Percentiles rank a stretch among this genome's conserved stretches.
Conservation (phyloP, 768 basidiomycete species). For the Gelatoporia subvermispora region DNA sequence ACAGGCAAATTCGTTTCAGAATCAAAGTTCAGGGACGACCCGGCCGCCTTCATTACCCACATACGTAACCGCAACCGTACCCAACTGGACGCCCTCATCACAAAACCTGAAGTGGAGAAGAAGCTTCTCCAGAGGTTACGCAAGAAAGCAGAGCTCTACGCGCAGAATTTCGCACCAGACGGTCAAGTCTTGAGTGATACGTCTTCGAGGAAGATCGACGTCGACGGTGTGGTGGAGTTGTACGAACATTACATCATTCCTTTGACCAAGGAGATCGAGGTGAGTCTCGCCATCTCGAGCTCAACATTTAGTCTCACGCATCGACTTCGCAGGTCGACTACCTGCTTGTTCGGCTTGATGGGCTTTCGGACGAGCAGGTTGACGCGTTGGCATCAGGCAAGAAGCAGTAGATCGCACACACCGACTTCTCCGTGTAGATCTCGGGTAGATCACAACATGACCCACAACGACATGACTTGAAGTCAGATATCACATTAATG, state of each 20-base stretch:
- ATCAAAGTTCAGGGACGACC: constrained; percentile 87
- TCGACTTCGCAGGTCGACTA: constrained; percentile 75
- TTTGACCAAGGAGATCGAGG: constrained; percentile 97
- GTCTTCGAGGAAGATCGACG: constrained; percentile 70
- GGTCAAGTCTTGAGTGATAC: constrained; percentile 45
- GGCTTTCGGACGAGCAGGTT: constrained; percentile 76
- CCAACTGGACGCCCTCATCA: constrained; percentile 82
- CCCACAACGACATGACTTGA: no score
- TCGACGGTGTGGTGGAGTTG: constrained; percentile 87
- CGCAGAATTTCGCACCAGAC: constrained; percentile 76
- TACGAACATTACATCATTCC: constrained; percentile 97
- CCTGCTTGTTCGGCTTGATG: constrained; percentile 84
- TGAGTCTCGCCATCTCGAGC: constrained; percentile 28
- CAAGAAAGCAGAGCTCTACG: constrained; percentile 76
- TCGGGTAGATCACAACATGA: no score
- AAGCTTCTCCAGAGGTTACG: constrained; percentile 76
- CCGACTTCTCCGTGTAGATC: no score
- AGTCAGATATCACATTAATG: no score
- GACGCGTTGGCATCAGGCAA: constrained; percentile 43
- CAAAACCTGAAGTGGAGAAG: constrained; percentile 94
- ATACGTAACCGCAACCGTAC: constrained; percentile 75
- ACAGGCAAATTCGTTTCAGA: constrained; percentile 98
- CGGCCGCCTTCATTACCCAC: constrained; percentile 87
- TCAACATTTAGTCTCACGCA: not conserved
- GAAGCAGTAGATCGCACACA: constrained; percentile 2